Percentiles rank a stretch among this genome's conserved stretches.
These are phyloP conservation scores for Trypethelium eluteriae DNA, from an alignment of 495 filamentous ascomycete genomes.

Conservation along the genomic window DNA sequence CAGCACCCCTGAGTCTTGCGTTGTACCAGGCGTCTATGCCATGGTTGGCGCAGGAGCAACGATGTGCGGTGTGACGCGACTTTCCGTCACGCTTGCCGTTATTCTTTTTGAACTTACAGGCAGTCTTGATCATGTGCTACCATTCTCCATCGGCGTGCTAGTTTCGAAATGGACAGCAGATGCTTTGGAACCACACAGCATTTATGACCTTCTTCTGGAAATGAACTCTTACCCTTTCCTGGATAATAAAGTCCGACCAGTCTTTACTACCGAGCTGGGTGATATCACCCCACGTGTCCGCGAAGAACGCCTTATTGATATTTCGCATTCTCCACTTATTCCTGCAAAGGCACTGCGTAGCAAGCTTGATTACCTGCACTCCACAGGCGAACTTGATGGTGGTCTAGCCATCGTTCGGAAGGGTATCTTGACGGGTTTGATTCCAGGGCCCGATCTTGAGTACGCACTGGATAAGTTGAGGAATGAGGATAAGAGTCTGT, in stretches of 20 bases:
- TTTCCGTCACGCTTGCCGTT: slow-evolving; percentile 90
- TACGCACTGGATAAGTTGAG: slow-evolving; percentile 80
- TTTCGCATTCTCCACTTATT: slow-evolving; percentile 68
- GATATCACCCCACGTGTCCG: slow-evolving; percentile 76
- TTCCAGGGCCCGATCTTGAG: slow-evolving; percentile 89
- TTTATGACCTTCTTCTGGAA: slow-evolving; percentile 91
- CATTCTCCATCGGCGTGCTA: slow-evolving; percentile 85
- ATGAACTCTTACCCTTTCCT: slow-evolving; percentile 97
- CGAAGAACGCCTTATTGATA: slow-evolving; percentile 75
- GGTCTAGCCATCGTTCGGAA: slow-evolving; percentile 80
- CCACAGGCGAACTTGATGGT: slow-evolving; percentile 83
- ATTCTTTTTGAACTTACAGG: slow-evolving; percentile 95
- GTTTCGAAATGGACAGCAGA: slow-evolving; percentile 98
- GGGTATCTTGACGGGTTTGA: slow-evolving; percentile 75
- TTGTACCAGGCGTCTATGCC: slow-evolving; percentile 92
- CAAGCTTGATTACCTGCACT: slow-evolving; percentile 74
- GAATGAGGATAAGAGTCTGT: slow-evolving; percentile 62
- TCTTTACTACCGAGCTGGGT: slow-evolving; percentile 75
- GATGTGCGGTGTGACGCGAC: slow-evolving; percentile 93
- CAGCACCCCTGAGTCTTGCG: slow-evolving; percentile 68
- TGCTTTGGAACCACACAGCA: slow-evolving; percentile 86
- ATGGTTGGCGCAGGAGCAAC: slow-evolving; percentile 91
- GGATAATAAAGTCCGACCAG: slow-evolving; percentile 83
- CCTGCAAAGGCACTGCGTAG: slow-evolving; percentile 63
- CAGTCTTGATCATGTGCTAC: slow-evolving; percentile 86